Percentiles rank a stretch among this genome's conserved stretches.
These are phyloP conservation scores for Cornus suecica DNA, from an alignment of 148 eudicot species.

Conservation along the genomic window DNA sequence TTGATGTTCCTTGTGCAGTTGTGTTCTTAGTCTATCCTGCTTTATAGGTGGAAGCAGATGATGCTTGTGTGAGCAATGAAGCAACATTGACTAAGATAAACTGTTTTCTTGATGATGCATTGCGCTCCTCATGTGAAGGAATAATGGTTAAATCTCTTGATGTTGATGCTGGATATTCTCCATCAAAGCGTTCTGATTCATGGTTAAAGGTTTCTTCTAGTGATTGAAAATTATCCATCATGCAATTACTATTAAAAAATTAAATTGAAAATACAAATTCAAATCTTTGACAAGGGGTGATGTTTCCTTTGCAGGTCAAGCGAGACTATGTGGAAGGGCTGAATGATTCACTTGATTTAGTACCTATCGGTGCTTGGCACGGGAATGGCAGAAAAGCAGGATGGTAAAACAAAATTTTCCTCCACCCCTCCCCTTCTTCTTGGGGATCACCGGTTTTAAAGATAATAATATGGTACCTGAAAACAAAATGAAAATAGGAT, in stretches of 20 bases:
- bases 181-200: slow-evolving; percentile 92
- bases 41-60: slow-evolving; percentile 73
- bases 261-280: neutral
- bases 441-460: neutral
- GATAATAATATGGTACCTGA: neutral
- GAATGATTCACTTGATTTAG: slow-evolving; percentile 88
- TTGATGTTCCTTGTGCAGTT: slow-evolving; percentile 10
- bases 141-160: slow-evolving; percentile 93
- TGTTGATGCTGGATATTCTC: slow-evolving; percentile 78
- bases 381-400: slow-evolving; percentile 99
- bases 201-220: slow-evolving; percentile 74
- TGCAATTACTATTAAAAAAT: neutral
- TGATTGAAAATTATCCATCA: neutral
- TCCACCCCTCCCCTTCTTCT: neutral
- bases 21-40: slow-evolving; percentile 5
- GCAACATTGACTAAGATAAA: slow-evolving; percentile 56
- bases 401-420: slow-evolving; percentile 51
- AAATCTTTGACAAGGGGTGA: neutral
- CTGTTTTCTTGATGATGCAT: slow-evolving; percentile 71
- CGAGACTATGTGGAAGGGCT: slow-evolving; percentile 92
- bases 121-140: slow-evolving; percentile 91
- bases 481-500: neutral
- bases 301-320: slow-evolving; percentile 60
- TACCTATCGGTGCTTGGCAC: slow-evolving; percentile 98
- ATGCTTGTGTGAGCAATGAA: slow-evolving; percentile 69